Evolutionary conservation across 2,329 filamentous ascomycete species (phyloP).

Genomic region (Trichoderma arundinaceum): DNA sequence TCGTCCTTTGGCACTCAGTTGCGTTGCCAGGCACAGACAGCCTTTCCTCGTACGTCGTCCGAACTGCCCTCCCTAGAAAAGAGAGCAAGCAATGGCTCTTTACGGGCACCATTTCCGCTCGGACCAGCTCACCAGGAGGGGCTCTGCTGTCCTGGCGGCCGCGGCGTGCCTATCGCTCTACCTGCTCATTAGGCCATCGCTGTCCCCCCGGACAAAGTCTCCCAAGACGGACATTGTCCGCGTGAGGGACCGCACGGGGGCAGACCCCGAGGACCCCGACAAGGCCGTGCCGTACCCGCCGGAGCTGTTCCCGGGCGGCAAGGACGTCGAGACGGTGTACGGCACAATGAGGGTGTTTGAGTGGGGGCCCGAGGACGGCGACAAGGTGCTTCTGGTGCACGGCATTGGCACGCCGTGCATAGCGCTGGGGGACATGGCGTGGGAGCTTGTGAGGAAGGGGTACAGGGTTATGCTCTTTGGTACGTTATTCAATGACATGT

Average conservation of each 20-base stretch:
- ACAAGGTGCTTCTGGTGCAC: conserved; percentile 76
- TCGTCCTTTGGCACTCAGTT: background rate
- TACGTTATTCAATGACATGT: conserved; percentile 45
- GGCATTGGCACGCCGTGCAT: conserved; percentile 82
- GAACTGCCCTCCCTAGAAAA: background rate
- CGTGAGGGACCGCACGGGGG: background rate
- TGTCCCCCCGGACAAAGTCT: conserved; percentile 32
- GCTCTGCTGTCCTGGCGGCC: conserved; percentile 33
- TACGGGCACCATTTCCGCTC: conserved; percentile 26
- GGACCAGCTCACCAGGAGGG: conserved; percentile 4
- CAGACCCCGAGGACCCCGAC: conserved; percentile 7
- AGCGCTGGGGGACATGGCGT: conserved; percentile 68
- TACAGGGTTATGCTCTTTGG: conserved; percentile 81
- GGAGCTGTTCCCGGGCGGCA: conserved; percentile 69
- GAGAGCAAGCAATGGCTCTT: conserved; percentile 23
- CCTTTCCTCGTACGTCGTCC: background rate
- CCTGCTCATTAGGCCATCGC: conserved; percentile 40
- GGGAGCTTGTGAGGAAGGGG: conserved; percentile 67
- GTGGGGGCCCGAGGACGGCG: conserved; percentile 74
- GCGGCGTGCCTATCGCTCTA: conserved; percentile 47
- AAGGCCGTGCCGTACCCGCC: conserved; percentile 65
- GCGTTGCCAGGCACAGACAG: background rate
- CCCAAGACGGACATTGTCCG: conserved; percentile 22
- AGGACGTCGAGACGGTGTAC: conserved; percentile 72
- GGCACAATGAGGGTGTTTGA: conserved; percentile 77